A percentile compares a stretch with the other conserved stretches of the same genome.
Conservation (phyloP, 1,139 yeast species). For the Kurtzmaniella quercitrusa region DNA sequence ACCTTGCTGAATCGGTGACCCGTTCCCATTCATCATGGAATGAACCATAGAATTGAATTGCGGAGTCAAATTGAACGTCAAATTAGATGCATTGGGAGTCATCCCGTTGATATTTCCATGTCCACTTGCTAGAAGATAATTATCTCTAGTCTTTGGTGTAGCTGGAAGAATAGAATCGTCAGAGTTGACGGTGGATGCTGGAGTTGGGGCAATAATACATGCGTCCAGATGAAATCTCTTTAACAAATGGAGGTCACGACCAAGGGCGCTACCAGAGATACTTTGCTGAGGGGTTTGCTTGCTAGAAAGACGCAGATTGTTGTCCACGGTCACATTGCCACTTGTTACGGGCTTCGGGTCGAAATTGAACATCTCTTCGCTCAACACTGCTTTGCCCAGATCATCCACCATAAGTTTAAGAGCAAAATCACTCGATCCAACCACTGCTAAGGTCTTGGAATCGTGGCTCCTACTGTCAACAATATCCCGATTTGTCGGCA, state of each 20-base stretch:
- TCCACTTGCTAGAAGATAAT: conserved; percentile 20
- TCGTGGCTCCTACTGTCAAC: not conserved
- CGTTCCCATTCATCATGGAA: conserved; percentile 32
- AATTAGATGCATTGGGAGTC: conserved; percentile 24
- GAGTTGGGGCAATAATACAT: conserved; percentile 1
- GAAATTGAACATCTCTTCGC: conserved; percentile 17
- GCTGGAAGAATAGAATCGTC: conserved; percentile 21
- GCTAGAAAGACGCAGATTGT: not conserved
- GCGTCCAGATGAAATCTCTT: not conserved
- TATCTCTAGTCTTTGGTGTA: conserved; percentile 35
- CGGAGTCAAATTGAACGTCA: conserved; percentile 37
- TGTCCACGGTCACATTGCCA: not conserved
- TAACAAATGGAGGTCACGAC: not conserved
- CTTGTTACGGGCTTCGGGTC: not conserved
- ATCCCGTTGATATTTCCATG: conserved; percentile 19
- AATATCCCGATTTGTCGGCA: not conserved
- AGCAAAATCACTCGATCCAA: conserved; percentile 20
- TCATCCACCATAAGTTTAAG: conserved; percentile 39
- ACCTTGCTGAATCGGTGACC: conserved; percentile 20
- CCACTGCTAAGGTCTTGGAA: not conserved
- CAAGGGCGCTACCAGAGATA: not conserved
- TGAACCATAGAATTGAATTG: conserved; percentile 43
- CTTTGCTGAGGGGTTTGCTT: conserved; percentile 1
- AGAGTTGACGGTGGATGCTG: not conserved
- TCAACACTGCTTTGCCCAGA: conserved; percentile 44